Evolutionary conservation across 345 rosid genomes (phyloP).

Genomic region (Citrus reticulata): DNA sequence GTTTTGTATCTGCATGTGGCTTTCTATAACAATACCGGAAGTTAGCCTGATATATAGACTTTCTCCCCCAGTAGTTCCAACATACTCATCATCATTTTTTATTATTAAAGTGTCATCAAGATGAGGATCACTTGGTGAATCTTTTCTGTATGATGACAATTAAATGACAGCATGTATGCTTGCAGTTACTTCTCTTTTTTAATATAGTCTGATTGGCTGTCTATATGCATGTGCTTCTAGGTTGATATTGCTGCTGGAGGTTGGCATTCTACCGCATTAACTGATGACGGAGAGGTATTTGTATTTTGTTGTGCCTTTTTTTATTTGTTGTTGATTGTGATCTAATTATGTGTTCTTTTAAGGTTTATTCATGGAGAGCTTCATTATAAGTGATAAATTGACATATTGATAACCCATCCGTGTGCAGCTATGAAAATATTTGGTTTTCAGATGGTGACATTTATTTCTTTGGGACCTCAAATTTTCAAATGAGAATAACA

Average conservation of each 20-base stretch:
- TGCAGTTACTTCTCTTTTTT: not conserved
- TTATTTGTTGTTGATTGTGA: too few relatives aligned
- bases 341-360: not conserved
- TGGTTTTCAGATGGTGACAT: not conserved
- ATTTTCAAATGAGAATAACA: not conserved
- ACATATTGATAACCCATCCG: not conserved
- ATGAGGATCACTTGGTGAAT: not conserved
- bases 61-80: not conserved
- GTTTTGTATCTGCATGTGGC: not conserved
- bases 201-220: not conserved
- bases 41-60: not conserved
- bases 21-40: not conserved
- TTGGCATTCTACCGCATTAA: conserved; percentile 97
- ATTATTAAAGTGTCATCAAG: not conserved
- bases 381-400: not conserved
- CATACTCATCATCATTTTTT: not conserved
- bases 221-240: conserved; percentile 32
- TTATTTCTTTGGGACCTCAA: not conserved
- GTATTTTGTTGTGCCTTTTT: not conserved
- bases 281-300: conserved; percentile 77
- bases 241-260: conserved; percentile 99
- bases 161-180: conserved; percentile 6
- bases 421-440: not conserved
- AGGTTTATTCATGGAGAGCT: not conserved
- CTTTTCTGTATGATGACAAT: not conserved